phyloP scores from a whole-genome alignment of 2,329 filamentous ascomycete genomes.

The Diaporthe sp. region DNA sequence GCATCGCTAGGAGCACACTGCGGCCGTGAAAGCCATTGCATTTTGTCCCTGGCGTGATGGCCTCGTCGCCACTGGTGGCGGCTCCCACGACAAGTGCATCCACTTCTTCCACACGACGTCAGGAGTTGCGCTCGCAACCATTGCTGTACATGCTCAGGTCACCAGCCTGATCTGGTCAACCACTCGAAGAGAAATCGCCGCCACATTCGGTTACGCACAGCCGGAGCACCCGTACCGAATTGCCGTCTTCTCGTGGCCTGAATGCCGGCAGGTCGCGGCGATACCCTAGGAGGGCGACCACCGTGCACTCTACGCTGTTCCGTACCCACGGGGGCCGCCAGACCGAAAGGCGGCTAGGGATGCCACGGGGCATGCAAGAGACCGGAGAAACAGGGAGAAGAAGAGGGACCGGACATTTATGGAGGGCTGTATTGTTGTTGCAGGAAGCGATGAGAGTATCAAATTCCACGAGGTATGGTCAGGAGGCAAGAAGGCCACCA shows the following conservation, averaged over 20 bases:
- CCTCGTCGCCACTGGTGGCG: conserved; percentile 90
- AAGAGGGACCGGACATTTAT: conserved; percentile 65
- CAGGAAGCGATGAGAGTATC: conserved; percentile 90
- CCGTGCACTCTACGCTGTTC: conserved; percentile 87
- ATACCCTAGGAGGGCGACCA: conserved; percentile 87
- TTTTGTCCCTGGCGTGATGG: conserved; percentile 96
- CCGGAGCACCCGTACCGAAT: conserved; percentile 91
- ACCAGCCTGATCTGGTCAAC: conserved; percentile 93
- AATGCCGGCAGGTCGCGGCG: conserved; percentile 86
- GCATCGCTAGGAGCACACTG: conserved; percentile 83
- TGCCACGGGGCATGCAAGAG: conserved; percentile 59
- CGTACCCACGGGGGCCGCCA: conserved; percentile 74
- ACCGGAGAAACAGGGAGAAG: conserved; percentile 56
- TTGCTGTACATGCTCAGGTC: conserved; percentile 93
- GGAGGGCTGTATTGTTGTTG: conserved; percentile 91
- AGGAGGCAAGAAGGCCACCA: conserved; percentile 68
- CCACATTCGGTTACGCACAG: conserved; percentile 93
- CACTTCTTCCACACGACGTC: conserved; percentile 94
- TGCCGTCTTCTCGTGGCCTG: conserved; percentile 95
- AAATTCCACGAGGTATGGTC: conserved; percentile 97
- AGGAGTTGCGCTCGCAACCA: conserved; percentile 87
- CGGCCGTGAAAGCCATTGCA: conserved; percentile 95
- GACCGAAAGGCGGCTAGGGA: conserved; percentile 51
- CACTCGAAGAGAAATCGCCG: conserved; percentile 87
- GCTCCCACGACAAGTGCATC: conserved; percentile 94